Percentiles rank a stretch among this genome's conserved stretches.
These are phyloP conservation scores for Sphenostylis stenocarpa DNA, from an alignment of 306 rosid genomes.

Conservation along the genomic window DNA sequence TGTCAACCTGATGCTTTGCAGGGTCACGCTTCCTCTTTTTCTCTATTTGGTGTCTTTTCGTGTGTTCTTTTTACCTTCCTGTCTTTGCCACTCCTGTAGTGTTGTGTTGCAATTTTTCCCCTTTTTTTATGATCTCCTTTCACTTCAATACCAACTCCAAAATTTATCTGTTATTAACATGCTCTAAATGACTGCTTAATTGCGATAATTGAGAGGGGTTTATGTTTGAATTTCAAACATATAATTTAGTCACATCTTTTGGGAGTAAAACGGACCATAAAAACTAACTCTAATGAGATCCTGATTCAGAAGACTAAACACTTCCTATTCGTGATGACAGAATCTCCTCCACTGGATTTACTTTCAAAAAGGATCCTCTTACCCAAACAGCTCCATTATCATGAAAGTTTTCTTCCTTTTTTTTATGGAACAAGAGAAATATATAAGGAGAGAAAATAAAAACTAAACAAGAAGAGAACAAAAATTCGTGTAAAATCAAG, in stretches of 20 bases:
- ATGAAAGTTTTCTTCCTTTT: neutral
- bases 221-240: neutral
- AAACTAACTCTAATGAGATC: neutral
- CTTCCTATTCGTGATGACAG: too few relatives aligned
- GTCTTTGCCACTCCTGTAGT: neutral
- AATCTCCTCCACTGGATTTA: neutral
- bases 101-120: neutral
- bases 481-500: too few relatives aligned
- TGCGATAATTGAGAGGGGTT: neutral
- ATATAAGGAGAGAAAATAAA: too few relatives aligned
- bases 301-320: neutral
- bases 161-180: neutral
- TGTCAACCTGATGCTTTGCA: constrained; percentile 43
- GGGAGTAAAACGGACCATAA: too few relatives aligned
- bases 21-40: constrained; percentile 53
- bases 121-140: neutral
- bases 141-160: neutral
- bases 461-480: too few relatives aligned
- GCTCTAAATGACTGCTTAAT: neutral
- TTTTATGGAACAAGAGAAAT: too few relatives aligned
- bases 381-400: neutral
- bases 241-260: neutral
- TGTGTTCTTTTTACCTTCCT: neutral
- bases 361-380: neutral
- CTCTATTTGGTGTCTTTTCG: constrained; percentile 18